These are phyloP conservation scores for peach (Prunus persica) DNA, from an alignment of 306 rosid genomes.

Conservation along the genomic window Prunus_persica_NCBIv2 NC_034014.1:19643501-19644000, in stretches of 20 bases:
- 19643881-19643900: conserved; percentile 1
- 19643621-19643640: background rate
- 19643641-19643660: background rate
- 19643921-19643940: conserved; percentile 11
- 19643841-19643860: background rate
- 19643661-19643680: background rate
- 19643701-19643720: conserved; percentile 45
- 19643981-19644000: conserved; percentile 15
- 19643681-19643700: conserved; percentile 30
- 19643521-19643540: background rate
- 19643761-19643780: conserved; percentile 6
- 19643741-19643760: conserved; percentile 20
- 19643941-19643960: background rate
- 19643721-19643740: background rate
- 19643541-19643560: background rate
- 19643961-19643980: background rate
- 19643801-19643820: conserved; percentile 7
- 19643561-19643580: background rate
- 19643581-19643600: background rate
- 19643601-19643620: background rate
- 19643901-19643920: background rate
- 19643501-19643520: background rate
- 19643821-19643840: conserved; percentile 24
- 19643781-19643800: background rate
- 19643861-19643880: background rate